Evolutionary conservation across 1,284 basidiomycete species (phyloP), one percentile per base, ranked within the genome.

Genomic region (Ustilago crameri): DNA sequence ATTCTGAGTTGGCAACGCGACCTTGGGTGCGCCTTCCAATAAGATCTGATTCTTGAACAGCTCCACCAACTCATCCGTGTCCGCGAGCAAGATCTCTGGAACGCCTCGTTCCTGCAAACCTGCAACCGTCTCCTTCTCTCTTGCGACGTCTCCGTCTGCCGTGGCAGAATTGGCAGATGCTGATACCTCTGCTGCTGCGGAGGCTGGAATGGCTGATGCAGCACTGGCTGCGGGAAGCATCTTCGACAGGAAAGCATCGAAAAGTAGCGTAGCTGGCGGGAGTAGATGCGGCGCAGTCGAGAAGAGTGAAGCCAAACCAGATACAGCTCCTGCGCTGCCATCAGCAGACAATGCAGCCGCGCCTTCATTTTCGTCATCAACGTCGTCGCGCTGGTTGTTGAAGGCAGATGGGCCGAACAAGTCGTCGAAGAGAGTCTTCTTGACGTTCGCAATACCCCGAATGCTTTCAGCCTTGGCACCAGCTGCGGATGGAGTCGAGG

Each of bases 371-470:
- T n/a, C n/a, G 26, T 63, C 66, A 20, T 67, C 56, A 2, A 12
- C n/a, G 9, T 66, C 55, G 15, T 45, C 56, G 17, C 48, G 52
- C 9, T 57, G 55, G n/a, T 62, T 49, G 20, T 12, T 88, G 88
- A 73, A 63, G 18, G 64, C 41, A 38, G 90, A 87, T 56, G 87
- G 85, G 46, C 92, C 92, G 76, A 93, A 93, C 63, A 93, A 90
- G 76, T 93, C 92, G 76, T 92, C 90, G 84, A 93, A 92, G 7
- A 94, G 84, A 15, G 91, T 90, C 65, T 87, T 86, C 61, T 90
- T 91, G 26, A 86, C 84, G 14, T 87, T 84, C 2, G 90, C 90
- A 59, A 93, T 87, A 20, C 88, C 90, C 18, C 91, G 86, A 43
- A 92, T 64, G 34, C 67, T 56, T 34, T 52, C 62, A 10, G 74